Evolutionary conservation across 1,284 basidiomycete genomes (phyloP).

Genomic region (Apiotrichum montevideense): DNA sequence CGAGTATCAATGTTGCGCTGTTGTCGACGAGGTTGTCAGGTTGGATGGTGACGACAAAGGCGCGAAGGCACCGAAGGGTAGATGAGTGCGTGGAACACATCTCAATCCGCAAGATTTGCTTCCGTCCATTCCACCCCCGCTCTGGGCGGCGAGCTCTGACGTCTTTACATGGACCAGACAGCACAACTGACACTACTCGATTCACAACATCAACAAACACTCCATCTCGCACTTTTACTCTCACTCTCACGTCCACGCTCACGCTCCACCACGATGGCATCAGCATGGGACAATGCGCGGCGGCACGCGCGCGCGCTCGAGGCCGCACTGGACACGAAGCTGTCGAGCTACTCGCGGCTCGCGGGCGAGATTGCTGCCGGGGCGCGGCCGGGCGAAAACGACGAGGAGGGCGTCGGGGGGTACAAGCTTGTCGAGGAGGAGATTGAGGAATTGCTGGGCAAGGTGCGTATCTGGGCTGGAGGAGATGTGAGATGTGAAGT

Average conservation of each 20-base stretch:
- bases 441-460: slow-evolving; percentile 77
- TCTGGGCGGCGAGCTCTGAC: too few species aligned
- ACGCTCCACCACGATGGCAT: too few species aligned
- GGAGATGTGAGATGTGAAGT: background rate
- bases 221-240: too few species aligned
- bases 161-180: too few species aligned
- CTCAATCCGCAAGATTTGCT: too few species aligned
- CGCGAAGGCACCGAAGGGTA: background rate
- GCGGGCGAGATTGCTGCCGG: slow-evolving; percentile 61
- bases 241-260: too few species aligned
- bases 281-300: slow-evolving; percentile 53
- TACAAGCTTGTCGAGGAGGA: slow-evolving; percentile 67
- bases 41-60: background rate
- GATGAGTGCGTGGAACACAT: background rate
- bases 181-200: too few species aligned
- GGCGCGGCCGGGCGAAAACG: slow-evolving; percentile 11
- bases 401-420: slow-evolving; percentile 64
- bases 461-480: slow-evolving; percentile 53
- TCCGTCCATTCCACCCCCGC: too few species aligned
- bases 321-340: slow-evolving; percentile 80
- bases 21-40: background rate
- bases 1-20: background rate
- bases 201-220: too few species aligned
- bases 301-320: slow-evolving; percentile 85
- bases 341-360: slow-evolving; percentile 80